A percentile compares a stretch with the other conserved stretches of the same genome.
Conservation (phyloP, 192 early-diverging fungal species). For the Tieghemiomyces parasiticus region DNA sequence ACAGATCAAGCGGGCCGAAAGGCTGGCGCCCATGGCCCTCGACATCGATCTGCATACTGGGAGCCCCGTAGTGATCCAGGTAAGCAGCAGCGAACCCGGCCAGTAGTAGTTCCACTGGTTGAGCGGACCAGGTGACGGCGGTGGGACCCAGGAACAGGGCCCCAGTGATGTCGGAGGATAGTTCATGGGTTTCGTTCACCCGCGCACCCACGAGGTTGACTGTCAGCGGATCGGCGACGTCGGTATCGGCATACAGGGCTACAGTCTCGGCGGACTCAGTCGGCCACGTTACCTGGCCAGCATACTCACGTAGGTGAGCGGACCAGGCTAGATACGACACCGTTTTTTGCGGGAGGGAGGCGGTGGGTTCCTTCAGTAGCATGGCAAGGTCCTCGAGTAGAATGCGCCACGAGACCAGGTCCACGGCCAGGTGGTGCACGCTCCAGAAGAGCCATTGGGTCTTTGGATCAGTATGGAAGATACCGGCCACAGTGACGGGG, state of each 20-base stretch:
- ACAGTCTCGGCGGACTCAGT: neutral
- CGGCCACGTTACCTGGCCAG: neutral
- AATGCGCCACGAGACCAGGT: conserved; percentile 11
- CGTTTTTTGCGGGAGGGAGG: neutral
- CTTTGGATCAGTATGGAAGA: neutral
- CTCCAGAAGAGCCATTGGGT: neutral
- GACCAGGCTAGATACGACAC: neutral
- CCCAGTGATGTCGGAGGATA: no score
- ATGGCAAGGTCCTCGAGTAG: neutral
- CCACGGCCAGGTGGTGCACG: conserved; percentile 6
- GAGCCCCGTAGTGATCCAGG: neutral
- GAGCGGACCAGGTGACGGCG: no score
- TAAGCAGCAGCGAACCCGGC: neutral
- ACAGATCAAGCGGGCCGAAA: neutral
- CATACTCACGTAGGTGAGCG: neutral
- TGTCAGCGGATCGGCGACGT: no score
- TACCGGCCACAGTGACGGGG: neutral
- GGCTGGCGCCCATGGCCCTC: neutral
- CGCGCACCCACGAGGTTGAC: no score
- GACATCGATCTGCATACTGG: neutral
- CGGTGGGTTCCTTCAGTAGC: neutral
- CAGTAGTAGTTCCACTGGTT: neutral
- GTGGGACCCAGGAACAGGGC: no score
- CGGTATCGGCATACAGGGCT: no score
- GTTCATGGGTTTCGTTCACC: no score